Percentiles rank a stretch among this genome's conserved stretches.
Conservation (phyloP, 2,329 filamentous ascomycete species). For the Aspergillus ochraceus region DNA sequence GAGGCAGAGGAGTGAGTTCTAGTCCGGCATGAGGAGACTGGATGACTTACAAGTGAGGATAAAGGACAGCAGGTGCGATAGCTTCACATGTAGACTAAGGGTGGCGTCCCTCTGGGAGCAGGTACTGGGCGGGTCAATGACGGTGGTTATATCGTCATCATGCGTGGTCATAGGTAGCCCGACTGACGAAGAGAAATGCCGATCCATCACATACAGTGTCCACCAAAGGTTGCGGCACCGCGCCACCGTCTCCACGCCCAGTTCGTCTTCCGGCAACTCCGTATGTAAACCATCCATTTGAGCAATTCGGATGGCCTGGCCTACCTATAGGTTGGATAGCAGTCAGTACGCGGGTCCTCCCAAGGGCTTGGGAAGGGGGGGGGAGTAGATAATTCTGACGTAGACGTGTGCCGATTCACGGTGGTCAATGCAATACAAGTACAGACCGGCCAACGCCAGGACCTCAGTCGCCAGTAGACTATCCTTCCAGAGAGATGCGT, state of each 20-base stretch:
- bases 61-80: conserved; percentile 37
- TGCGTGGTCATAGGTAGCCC: conserved; percentile 40
- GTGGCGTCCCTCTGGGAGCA: conserved; percentile 30
- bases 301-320: conserved; percentile 43
- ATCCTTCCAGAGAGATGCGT: conserved; percentile 36
- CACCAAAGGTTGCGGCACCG: conserved; percentile 44
- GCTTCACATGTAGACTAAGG: conserved; percentile 37
- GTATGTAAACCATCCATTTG: conserved; percentile 46
- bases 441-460: conserved; percentile 38
- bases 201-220: conserved; percentile 44
- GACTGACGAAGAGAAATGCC: conserved; percentile 42
- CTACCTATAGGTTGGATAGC: conserved; percentile 29
- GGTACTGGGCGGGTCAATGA: conserved; percentile 26
- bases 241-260: conserved; percentile 32
- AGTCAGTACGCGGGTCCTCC: neutral
- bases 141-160: conserved; percentile 42
- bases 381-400: conserved; percentile 14
- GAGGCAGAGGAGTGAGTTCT: neutral
- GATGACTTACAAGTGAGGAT: conserved; percentile 36
- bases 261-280: conserved; percentile 38
- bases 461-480: conserved; percentile 41
- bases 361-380: neutral
- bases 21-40: too few relatives aligned
- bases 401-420: conserved; percentile 36
- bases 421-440: conserved; percentile 41